A percentile compares a stretch with the other conserved stretches of the same genome.
Evolutionary conservation across 2,329 filamentous ascomycete genomes (phyloP).

Genomic region (Venturia effusa): DNA sequence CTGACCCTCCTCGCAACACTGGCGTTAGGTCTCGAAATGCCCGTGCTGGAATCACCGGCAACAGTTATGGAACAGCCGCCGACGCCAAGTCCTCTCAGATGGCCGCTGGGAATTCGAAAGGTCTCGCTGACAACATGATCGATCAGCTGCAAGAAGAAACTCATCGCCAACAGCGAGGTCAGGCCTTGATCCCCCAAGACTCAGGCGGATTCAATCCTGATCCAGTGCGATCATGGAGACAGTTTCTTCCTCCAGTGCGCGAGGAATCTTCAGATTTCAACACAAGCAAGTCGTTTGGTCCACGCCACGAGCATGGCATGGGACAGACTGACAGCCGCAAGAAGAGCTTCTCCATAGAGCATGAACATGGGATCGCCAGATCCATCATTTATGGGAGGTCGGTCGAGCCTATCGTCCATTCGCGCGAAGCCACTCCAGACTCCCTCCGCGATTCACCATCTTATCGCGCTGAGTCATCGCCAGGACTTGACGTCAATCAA

Average conservation of each 20-base stretch:
- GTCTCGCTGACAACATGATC: not conserved
- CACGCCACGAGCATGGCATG: not conserved
- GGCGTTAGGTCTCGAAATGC: not conserved
- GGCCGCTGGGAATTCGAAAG: not conserved
- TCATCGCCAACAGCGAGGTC: not conserved
- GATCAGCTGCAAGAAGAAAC: not conserved
- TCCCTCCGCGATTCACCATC: not conserved
- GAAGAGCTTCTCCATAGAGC: constrained; percentile 4
- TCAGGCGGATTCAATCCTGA: not conserved
- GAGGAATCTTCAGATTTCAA: not conserved
- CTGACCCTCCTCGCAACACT: not conserved
- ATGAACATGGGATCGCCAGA: not conserved
- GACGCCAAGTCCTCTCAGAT: not conserved
- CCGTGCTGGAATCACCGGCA: not conserved
- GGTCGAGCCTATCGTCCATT: not conserved
- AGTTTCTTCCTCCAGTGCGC: not conserved
- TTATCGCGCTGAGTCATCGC: not conserved
- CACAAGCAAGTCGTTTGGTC: not conserved
- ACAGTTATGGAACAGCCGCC: not conserved
- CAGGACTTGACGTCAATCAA: too few species aligned
- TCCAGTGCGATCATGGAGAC: not conserved
- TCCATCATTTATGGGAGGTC: not conserved
- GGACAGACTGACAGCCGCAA: not conserved
- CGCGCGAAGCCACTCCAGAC: not conserved
- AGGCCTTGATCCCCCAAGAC: not conserved